Evolutionary conservation across 805 yeast species (phyloP).

Genomic region (Candida manassasensis): DNA sequence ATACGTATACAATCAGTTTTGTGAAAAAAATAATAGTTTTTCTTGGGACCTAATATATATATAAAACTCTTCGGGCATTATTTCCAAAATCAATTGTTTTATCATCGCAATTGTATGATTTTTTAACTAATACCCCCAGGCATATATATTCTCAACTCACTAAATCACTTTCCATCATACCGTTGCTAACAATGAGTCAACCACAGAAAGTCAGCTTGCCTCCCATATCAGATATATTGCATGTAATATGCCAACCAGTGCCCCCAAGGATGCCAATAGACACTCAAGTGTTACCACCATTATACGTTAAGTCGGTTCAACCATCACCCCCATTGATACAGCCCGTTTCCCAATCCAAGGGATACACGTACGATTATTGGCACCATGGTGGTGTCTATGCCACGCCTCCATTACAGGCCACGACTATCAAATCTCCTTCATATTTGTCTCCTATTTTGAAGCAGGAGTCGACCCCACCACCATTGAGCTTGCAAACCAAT

Average conservation of each 20-base stretch:
- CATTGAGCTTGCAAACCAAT: background rate
- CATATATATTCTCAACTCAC: background rate
- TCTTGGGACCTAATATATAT: too few species aligned
- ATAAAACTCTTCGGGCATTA: too few species aligned
- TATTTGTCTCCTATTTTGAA: background rate
- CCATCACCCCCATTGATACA: constrained; percentile 6
- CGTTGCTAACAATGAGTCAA: constrained; percentile 1
- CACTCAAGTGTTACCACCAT: constrained; percentile 6
- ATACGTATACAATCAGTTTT: too few species aligned
- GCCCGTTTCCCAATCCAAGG: constrained; percentile 1
- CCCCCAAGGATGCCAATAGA: constrained; percentile 2
- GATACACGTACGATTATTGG: background rate
- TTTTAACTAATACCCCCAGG: too few species aligned
- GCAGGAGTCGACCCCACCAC: constrained; percentile 1
- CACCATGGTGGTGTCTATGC: constrained; percentile 1
- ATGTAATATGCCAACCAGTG: constrained; percentile 6
- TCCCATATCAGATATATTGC: constrained; percentile 38
- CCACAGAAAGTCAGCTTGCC: constrained; percentile 30
- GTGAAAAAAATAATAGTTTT: too few species aligned
- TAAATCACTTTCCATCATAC: background rate
- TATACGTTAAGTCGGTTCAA: constrained; percentile 4
- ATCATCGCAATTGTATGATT: too few species aligned
- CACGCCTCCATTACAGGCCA: background rate
- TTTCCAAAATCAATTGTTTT: too few species aligned
- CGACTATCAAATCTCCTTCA: constrained; percentile 2